Base-by-base conservation (phyloP, 345 rosid species). In the Raphanus raphanistrum region DNA sequence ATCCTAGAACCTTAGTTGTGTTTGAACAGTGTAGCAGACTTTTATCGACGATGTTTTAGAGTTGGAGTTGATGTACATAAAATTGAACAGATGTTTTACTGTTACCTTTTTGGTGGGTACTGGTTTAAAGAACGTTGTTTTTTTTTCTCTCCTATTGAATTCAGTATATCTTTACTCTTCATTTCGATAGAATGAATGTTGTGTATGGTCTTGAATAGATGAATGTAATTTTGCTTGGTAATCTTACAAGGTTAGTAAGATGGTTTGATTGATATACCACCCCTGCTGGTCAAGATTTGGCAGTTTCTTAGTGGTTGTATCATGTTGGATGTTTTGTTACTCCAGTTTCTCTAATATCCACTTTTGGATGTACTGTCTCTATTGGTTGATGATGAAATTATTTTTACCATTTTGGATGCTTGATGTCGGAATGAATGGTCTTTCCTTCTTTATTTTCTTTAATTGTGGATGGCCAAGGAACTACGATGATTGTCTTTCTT, bases 1-100 rank as follows among this genome's bases (percentile, higher is more conserved):
- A 83, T 86, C 41, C 77, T 81, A 80, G 84, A 81, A 84, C 83
- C 31, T 82, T 75, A 79, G 87, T 76, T 84, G 84, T 85, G 88
- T 83, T 87, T 76, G 52, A 78, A 82, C 68, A 79, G 75, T 85
- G 77, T 86, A 85, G 88, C 79, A 84, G 79, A 72, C 66, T 61
- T 61, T 63, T 68, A 54, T 63, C 77, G 76, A 70, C 83, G 86
- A 76, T 82, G 77, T 72, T 83, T 82, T 65, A 73, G 73, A 70
- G 81, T 72, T 79, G 79, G 79, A 73, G 67, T 66, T 68, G 32
- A 83, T 92, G 95, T 90, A 87, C 82, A 84, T 55, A 61, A 45
- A 72, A 68, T 28, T 59, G 71, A 63, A 84, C 76, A 12, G 72
- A 65, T 65, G 57, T 50, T 26, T 80, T 31, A 66, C 71, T 62